Base-by-base conservation (phyloP, 768 basidiomycete genomes). In the Xerocomellus dryophilus region DNA sequence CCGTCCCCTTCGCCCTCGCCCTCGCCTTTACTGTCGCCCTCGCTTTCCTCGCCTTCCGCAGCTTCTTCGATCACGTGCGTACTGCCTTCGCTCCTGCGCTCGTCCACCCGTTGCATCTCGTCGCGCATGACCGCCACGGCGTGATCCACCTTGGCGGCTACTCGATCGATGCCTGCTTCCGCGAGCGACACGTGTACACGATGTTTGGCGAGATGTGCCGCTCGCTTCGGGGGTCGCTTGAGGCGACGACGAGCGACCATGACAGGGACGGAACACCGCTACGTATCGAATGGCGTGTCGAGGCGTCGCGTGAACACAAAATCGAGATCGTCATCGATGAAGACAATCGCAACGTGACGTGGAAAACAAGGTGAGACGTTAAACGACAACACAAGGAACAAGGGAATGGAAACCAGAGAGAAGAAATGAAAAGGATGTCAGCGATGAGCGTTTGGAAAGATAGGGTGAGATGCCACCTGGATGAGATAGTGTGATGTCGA, bases 401-500 rank as follows among this genome's bases (percentile, higher is more conserved):
- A 21, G 0, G 40, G 15, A 8, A 21, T 6, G 11, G 11, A 38
- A 32, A 32, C 18, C 2, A 34, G 40, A 21, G 25, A 54, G 17
- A 21, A 36, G 27, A 36, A 49, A 44, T 29, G 18, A 4, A 36
- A 53, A 52, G 18, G n/a, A 27, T 34, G 47, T 56, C 43, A 45
- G n/a, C 20, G 21, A 41, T 2, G 8, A 46, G 20, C 32, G 14
- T 32, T 44, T 34, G 31, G 18, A 55, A 31, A 34, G 34, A 34
- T 35, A 41, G 31, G 15, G 34, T 18, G 46, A 51, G 46, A 51
- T 60, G 73, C 58, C 54, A 85, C 85, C 77, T 93, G 88, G 42
- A 92, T 90, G 43, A 93, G 82, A 67, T 98, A 98, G 70, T 98
- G 92, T 1, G 93, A 96, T 1, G 93, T 98, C 4, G 93, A 95